These are phyloP conservation scores for Dendrobium catenatum DNA, from an alignment of 106 monocot genomes.

Conservation along the genomic window DNA sequence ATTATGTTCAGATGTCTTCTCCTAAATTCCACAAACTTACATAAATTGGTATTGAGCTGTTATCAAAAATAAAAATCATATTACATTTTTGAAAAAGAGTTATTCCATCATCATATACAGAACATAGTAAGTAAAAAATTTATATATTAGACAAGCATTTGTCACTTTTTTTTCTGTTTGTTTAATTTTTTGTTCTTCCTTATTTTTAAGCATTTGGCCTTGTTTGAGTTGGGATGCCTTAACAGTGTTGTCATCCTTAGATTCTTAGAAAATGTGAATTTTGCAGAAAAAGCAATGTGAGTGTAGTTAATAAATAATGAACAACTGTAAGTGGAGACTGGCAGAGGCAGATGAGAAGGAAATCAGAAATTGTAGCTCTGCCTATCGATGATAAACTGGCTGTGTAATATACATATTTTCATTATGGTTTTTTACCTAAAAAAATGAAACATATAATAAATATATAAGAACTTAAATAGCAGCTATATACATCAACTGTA, in stretches of 20 bases:
- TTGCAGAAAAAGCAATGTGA: background rate
- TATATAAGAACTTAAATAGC: too few species aligned
- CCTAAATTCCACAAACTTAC: background rate
- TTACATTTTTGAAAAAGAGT: too few species aligned
- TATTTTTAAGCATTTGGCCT: background rate
- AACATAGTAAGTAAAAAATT: too few species aligned
- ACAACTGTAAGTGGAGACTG: background rate
- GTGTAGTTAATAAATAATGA: background rate
- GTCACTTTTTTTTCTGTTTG: background rate
- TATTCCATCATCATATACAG: too few species aligned
- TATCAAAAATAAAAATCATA: background rate
- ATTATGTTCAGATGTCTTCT: background rate
- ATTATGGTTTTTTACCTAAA: too few species aligned
- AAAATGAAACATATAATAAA: too few species aligned
- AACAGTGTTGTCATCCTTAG: background rate
- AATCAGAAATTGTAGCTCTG: too few species aligned
- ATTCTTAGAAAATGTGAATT: background rate
- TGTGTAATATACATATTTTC: too few species aligned
- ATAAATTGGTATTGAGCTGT: background rate
- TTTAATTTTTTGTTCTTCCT: background rate
- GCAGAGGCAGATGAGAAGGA: too few species aligned
- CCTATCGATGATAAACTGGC: too few species aligned
- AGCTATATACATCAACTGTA: too few species aligned
- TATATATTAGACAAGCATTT: background rate
- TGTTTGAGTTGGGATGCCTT: conserved; percentile 3